Percentiles rank a stretch among this genome's conserved stretches.
These are phyloP conservation scores for Ajuga chamaepitys DNA, from an alignment of 257 asterid species.

Conservation along the genomic window DNA sequence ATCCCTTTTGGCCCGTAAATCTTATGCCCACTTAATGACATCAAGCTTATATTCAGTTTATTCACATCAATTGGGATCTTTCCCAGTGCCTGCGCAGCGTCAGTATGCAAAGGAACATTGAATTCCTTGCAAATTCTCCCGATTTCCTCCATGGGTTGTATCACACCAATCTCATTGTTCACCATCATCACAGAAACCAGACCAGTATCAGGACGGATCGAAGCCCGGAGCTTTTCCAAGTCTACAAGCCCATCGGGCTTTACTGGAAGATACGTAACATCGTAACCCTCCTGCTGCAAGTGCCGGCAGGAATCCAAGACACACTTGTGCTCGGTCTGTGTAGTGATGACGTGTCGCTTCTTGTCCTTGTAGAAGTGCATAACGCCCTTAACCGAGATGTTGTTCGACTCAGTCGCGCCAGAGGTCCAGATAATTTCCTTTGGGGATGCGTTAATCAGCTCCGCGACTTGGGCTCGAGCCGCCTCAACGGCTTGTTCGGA, in stretches of 20 bases:
- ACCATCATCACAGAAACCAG: slow-evolving; percentile 93
- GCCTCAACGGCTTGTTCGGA: slow-evolving; percentile 81
- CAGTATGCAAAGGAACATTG: slow-evolving; percentile 78
- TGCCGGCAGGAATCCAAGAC: slow-evolving; percentile 91
- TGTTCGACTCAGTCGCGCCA: slow-evolving; percentile 93
- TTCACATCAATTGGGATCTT: slow-evolving; percentile 86
- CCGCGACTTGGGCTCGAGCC: slow-evolving; percentile 55
- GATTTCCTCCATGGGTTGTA: slow-evolving; percentile 86
- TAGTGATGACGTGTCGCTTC: slow-evolving; percentile 93
- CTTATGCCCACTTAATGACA: slow-evolving; percentile 97
- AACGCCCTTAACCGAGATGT: slow-evolving; percentile 85
- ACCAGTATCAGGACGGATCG: slow-evolving; percentile 84
- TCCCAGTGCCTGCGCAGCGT: slow-evolving; percentile 93
- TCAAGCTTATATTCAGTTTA: slow-evolving; percentile 81
- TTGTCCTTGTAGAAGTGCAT: slow-evolving; percentile 79
- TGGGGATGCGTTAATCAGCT: slow-evolving; percentile 74
- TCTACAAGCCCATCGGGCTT: slow-evolving; percentile 63
- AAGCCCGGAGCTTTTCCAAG: slow-evolving; percentile 53
- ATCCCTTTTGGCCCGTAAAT: slow-evolving; percentile 93
- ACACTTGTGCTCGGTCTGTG: slow-evolving; percentile 97
- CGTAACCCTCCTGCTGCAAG: slow-evolving; percentile 88
- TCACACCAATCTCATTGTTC: slow-evolving; percentile 93
- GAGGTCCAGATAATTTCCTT: slow-evolving; percentile 95
- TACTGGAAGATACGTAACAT: slow-evolving; percentile 85
- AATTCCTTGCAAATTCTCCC: slow-evolving; percentile 81